These are phyloP conservation scores for Globisporangium echinulatum DNA, from an alignment of 352 stramenopile genomes.

Conservation along the genomic window DNA sequence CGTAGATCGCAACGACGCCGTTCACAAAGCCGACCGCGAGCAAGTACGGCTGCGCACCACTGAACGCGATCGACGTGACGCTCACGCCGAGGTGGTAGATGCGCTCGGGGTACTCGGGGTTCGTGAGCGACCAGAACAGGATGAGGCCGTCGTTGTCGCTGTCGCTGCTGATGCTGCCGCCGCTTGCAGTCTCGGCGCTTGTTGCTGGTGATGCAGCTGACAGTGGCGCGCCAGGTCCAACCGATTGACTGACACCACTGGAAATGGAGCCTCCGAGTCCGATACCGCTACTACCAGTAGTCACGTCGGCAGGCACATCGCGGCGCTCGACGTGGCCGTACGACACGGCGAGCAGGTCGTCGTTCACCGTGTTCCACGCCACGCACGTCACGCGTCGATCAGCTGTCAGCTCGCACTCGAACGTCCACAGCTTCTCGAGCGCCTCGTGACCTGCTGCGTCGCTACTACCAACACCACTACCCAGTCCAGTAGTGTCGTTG, in stretches of 20 bases:
- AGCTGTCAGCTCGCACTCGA: slow-evolving; percentile 55
- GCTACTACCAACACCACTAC: slow-evolving; percentile 1
- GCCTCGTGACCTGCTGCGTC: slow-evolving; percentile 2
- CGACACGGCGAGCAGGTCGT: slow-evolving; percentile 88
- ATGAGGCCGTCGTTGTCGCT: slow-evolving; percentile 60
- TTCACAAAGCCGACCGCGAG: slow-evolving; percentile 88
- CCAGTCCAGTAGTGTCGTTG: background rate
- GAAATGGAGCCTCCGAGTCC: no score
- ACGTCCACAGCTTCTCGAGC: slow-evolving; percentile 75
- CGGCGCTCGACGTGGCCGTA: slow-evolving; percentile 41
- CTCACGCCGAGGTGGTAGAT: slow-evolving; percentile 71
- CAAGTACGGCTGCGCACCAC: slow-evolving; percentile 76
- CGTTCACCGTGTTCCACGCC: slow-evolving; percentile 82
- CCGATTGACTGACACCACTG: background rate
- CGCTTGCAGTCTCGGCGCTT: slow-evolving; percentile 3
- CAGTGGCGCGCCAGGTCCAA: slow-evolving; percentile 1
- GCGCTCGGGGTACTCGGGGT: slow-evolving; percentile 89
- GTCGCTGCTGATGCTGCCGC: background rate
- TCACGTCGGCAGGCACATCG: slow-evolving; percentile 1
- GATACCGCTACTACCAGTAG: background rate
- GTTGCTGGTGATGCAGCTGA: background rate
- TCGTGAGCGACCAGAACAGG: slow-evolving; percentile 92
- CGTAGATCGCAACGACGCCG: slow-evolving; percentile 88
- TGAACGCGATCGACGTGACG: slow-evolving; percentile 89
- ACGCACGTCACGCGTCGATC: slow-evolving; percentile 65